Evolutionary conservation across 2,329 filamentous ascomycete species (phyloP).

Genomic region (Trichophyton simii): DNA sequence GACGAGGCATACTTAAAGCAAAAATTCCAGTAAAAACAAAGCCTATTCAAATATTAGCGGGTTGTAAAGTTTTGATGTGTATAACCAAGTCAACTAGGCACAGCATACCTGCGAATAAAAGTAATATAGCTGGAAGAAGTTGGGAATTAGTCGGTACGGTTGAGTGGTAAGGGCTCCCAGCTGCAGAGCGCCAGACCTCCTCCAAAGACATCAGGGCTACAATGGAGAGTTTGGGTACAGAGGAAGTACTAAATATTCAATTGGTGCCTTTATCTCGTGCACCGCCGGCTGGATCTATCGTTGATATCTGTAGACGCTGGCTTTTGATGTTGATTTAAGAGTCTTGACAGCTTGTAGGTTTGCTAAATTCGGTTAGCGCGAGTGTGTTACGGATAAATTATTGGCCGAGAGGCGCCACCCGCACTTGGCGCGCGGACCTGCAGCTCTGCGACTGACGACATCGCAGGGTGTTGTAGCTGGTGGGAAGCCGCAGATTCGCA

Average conservation of each 20-base stretch:
- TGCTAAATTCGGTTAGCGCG: not conserved
- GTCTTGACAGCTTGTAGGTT: not conserved
- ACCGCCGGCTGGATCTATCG: not conserved
- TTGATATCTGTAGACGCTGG: not conserved
- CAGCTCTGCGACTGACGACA: not conserved
- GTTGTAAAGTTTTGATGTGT: not conserved
- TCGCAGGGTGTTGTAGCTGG: not conserved
- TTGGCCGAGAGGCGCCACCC: not conserved
- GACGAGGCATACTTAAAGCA: conserved; percentile 57
- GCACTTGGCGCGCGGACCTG: not conserved
- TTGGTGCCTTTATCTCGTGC: not conserved
- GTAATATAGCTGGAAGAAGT: conserved; percentile 64
- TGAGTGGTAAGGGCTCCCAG: conserved; percentile 72
- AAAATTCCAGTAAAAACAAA: conserved; percentile 66
- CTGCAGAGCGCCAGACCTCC: conserved; percentile 87
- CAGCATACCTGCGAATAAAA: conserved; percentile 53
- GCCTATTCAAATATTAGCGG: conserved; percentile 27
- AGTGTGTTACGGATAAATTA: not conserved
- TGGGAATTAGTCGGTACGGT: conserved; percentile 69
- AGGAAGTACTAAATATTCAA: not conserved
- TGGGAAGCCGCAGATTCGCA: not conserved
- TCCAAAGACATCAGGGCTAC: conserved; percentile 51
- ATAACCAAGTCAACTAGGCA: not conserved
- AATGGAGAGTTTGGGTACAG: not conserved
- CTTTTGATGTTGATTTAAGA: not conserved